phyloP scores from a whole-genome alignment of 805 yeast genomes.

The Teunomyces panamensis region DNA sequence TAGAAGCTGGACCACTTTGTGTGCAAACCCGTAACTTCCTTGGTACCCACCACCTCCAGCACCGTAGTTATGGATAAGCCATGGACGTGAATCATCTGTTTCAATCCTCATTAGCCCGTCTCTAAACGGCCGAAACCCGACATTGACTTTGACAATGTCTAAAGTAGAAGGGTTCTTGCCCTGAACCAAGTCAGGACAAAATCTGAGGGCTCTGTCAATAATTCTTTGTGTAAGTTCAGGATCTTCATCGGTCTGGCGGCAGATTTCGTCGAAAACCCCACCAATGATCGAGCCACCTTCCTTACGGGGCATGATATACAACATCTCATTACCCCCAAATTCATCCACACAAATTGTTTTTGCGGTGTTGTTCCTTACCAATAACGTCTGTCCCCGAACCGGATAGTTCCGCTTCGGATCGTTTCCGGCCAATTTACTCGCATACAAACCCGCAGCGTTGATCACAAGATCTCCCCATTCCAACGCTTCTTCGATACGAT shows the following conservation, averaged over 20 bases:
- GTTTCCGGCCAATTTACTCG: conserved; percentile 42
- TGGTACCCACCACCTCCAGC: conserved; percentile 29
- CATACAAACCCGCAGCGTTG: conserved; percentile 56
- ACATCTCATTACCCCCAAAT: conserved; percentile 40
- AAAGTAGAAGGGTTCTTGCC: conserved; percentile 25
- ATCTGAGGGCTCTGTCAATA: conserved; percentile 40
- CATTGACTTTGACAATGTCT: conserved; percentile 30
- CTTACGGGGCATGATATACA: conserved; percentile 65
- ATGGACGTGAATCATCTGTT: conserved; percentile 19
- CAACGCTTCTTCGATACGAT: conserved; percentile 48
- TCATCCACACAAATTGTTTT: conserved; percentile 32
- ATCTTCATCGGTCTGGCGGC: conserved; percentile 26
- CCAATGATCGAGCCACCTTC: conserved; percentile 75
- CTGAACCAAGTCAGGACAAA: conserved; percentile 39
- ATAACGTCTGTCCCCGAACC: conserved; percentile 59
- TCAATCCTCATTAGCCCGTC: conserved; percentile 36
- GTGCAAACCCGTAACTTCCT: conserved; percentile 3
- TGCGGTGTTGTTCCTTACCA: conserved; percentile 43
- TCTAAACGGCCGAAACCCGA: conserved; percentile 40
- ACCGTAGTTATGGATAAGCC: conserved; percentile 64
- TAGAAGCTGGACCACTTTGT: not conserved
- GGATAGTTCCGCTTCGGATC: conserved; percentile 44
- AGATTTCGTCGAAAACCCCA: conserved; percentile 37
- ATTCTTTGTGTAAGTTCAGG: conserved; percentile 47
- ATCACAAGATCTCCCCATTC: conserved; percentile 46